phyloP scores from a whole-genome alignment of 805 yeast species.

The Lipomyces yamanashiensis region DNA sequence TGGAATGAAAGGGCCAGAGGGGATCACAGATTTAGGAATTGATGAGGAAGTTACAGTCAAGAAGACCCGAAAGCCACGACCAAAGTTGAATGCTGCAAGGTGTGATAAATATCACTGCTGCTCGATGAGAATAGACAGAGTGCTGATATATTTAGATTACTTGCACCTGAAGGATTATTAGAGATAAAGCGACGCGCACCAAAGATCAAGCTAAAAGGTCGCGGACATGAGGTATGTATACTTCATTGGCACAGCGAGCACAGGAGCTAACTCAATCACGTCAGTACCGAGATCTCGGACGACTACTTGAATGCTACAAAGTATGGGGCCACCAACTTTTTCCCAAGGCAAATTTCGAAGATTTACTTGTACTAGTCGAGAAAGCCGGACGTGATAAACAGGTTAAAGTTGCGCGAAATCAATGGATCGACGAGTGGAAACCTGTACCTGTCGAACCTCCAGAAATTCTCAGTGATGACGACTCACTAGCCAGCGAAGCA shows the following conservation, averaged over 20 bases:
- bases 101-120: not conserved
- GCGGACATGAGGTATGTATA: slow-evolving; percentile 49
- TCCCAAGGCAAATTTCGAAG: slow-evolving; percentile 79
- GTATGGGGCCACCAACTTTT: slow-evolving; percentile 76
- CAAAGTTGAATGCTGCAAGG: slow-evolving; percentile 52
- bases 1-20: not conserved
- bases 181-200: slow-evolving; percentile 45
- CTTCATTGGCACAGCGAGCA: not conserved
- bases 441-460: slow-evolving; percentile 8
- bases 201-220: slow-evolving; percentile 45
- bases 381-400: slow-evolving; percentile 53
- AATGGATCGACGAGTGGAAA: slow-evolving; percentile 29
- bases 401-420: slow-evolving; percentile 44
- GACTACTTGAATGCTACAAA: slow-evolving; percentile 63
- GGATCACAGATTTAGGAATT: slow-evolving; percentile 38
- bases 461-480: slow-evolving; percentile 1
- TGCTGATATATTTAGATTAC: slow-evolving; percentile 44
- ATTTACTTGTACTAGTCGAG: slow-evolving; percentile 62
- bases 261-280: not conserved
- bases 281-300: slow-evolving; percentile 52
- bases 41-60: slow-evolving; percentile 43
- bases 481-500: not conserved
- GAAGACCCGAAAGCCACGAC: slow-evolving; percentile 45
- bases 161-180: slow-evolving; percentile 63
- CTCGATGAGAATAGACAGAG: not conserved